phyloP scores from a whole-genome alignment of 768 basidiomycete genomes.

The Cyclocybe cylindracea region DNA sequence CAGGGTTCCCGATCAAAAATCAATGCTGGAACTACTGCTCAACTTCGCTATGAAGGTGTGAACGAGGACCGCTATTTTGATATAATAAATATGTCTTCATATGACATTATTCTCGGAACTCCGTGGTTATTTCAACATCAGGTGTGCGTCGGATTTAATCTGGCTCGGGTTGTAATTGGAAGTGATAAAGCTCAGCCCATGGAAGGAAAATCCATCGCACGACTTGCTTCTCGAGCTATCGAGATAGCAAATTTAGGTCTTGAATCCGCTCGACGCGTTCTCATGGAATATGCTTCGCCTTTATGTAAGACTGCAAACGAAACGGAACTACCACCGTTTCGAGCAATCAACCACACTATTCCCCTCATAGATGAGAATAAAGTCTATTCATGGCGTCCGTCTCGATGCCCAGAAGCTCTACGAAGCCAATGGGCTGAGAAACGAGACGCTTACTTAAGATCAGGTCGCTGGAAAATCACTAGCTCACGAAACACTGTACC shows the following conservation, averaged over 20 bases:
- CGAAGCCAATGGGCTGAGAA: slow-evolving; percentile 29
- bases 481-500: too few species aligned
- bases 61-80: slow-evolving; percentile 31
- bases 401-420: slow-evolving; percentile 38
- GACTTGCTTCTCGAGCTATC: slow-evolving; percentile 14
- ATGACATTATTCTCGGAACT: slow-evolving; percentile 43
- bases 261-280: not conserved
- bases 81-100: slow-evolving; percentile 39
- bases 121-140: slow-evolving; percentile 38
- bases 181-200: slow-evolving; percentile 16
- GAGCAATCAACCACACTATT: slow-evolving; percentile 29
- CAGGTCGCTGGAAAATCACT: too few species aligned
- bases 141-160: slow-evolving; percentile 26
- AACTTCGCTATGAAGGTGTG: too few species aligned
- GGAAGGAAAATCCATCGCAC: slow-evolving; percentile 6
- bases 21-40: too few species aligned
- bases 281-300: slow-evolving; percentile 16
- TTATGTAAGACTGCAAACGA: slow-evolving; percentile 18
- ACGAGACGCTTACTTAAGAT: too few species aligned
- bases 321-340: slow-evolving; percentile 17
- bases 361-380: slow-evolving; percentile 35
- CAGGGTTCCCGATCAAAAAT: too few species aligned
- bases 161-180: slow-evolving; percentile 25
- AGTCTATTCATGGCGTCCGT: too few species aligned
- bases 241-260: not conserved